phyloP scores from a whole-genome alignment of 805 yeast genomes.

The Teunomyces stri region DNA sequence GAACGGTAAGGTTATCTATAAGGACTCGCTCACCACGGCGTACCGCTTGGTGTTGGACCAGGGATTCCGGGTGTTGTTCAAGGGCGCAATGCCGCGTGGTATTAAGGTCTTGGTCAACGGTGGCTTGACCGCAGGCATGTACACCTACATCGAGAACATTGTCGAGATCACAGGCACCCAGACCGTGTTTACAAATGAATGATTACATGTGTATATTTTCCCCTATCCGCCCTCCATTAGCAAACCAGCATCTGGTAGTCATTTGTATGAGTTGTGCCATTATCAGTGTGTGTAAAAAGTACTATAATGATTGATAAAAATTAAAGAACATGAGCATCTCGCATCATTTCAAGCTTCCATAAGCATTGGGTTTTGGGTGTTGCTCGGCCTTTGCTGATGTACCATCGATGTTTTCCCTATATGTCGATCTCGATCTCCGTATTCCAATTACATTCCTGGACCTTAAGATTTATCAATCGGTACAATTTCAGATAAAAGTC shows the following conservation, averaged over 20 bases:
- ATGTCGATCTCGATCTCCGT: background rate
- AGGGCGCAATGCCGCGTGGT: conserved; percentile 56
- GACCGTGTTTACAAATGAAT: conserved; percentile 24
- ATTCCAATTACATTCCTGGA: background rate
- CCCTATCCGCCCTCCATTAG: background rate
- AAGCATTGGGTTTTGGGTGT: background rate
- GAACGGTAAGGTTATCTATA: conserved; percentile 56
- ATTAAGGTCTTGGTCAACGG: conserved; percentile 70
- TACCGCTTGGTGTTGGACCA: conserved; percentile 29
- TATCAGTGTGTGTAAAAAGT: background rate
- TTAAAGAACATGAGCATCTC: too few relatives aligned
- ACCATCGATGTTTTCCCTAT: background rate
- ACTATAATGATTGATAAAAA: background rate
- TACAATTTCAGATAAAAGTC: too few relatives aligned
- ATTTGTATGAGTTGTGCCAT: background rate
- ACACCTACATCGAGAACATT: conserved; percentile 54
- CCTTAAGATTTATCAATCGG: background rate
- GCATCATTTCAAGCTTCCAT: too few relatives aligned
- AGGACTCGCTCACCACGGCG: conserved; percentile 55
- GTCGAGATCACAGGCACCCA: conserved; percentile 35
- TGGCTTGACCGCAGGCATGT: conserved; percentile 63
- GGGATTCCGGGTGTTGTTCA: conserved; percentile 32
- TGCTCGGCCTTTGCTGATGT: background rate
- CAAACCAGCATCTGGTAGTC: background rate
- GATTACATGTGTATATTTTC: background rate